phyloP scores from a whole-genome alignment of 768 basidiomycete species.

The Leucosporidium creatinivorum region DNA sequence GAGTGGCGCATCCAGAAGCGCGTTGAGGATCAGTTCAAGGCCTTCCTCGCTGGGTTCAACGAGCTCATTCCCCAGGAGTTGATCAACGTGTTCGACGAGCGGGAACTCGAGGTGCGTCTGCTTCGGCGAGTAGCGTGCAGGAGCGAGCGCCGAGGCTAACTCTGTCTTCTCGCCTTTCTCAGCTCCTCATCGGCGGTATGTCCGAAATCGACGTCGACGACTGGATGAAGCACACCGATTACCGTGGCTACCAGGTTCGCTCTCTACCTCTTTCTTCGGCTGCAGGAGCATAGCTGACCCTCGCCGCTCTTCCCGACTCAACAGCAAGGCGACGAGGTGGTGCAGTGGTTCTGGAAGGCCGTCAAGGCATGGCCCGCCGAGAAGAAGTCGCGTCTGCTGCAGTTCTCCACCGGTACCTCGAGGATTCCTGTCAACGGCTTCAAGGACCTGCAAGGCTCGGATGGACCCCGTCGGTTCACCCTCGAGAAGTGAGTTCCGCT shows the following conservation, averaged over 20 bases:
- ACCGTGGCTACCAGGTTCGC: constrained; percentile 63
- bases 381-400: constrained; percentile 88
- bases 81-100: constrained; percentile 96
- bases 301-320: no score
- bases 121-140: no score
- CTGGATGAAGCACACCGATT: constrained; percentile 99
- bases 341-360: constrained; percentile 99
- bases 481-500: constrained; percentile 64
- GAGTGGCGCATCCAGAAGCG: constrained; percentile 96
- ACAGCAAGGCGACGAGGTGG: constrained; percentile 70
- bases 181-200: constrained; percentile 93
- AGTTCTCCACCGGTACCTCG: constrained; percentile 67
- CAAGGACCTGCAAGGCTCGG: constrained; percentile 96
- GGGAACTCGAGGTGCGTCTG: constrained; percentile 65
- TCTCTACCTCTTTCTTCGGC: no score
- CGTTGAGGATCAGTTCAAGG: constrained; percentile 97
- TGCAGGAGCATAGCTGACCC: no score
- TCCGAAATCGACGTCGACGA: constrained; percentile 91
- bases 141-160: not conserved
- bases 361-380: constrained; percentile 96
- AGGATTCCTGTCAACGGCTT: constrained; percentile 96
- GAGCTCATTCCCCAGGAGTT: constrained; percentile 97
- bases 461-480: constrained; percentile 92
- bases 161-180: not conserved
- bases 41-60: constrained; percentile 99